These are phyloP conservation scores for Coleophoma eucalyptorum DNA, from an alignment of 2,329 filamentous ascomycete genomes.

Conservation along the genomic window DNA sequence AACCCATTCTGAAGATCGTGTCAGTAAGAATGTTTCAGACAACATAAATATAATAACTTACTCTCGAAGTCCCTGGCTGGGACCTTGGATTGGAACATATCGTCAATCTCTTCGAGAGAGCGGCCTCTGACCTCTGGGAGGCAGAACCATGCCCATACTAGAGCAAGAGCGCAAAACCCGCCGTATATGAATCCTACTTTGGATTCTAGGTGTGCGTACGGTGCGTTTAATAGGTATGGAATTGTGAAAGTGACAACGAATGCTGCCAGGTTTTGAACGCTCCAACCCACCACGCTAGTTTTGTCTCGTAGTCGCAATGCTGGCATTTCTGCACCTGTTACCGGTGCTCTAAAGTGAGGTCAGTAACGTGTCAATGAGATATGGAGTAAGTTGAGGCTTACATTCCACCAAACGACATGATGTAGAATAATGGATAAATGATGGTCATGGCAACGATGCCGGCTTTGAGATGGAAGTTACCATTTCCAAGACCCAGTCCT, in stretches of 20 bases:
- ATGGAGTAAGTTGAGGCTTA: no score
- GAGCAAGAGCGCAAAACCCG: constrained; percentile 16
- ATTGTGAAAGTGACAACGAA: constrained; percentile 31
- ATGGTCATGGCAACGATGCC: neutral
- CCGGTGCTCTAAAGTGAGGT: no score
- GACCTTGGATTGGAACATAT: constrained; percentile 14
- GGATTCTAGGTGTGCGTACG: constrained; percentile 29
- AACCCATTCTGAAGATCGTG: no score
- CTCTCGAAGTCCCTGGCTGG: constrained; percentile 11
- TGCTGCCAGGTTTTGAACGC: neutral
- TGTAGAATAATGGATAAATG: neutral
- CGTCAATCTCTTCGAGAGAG: constrained; percentile 35
- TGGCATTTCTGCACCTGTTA: neutral
- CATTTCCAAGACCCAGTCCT: neutral
- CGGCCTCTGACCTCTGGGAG: constrained; percentile 35
- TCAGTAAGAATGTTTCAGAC: no score
- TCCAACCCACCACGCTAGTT: no score
- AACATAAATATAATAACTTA: no score
- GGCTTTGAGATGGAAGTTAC: neutral
- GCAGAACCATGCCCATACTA: constrained; percentile 24
- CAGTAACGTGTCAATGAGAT: no score
- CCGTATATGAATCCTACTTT: constrained; percentile 34
- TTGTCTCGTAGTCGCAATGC: no score
- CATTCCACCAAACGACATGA: no score
- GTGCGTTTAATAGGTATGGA: constrained; percentile 32